Percentiles rank a stretch among this genome's conserved stretches.
phyloP scores from a whole-genome alignment of 805 yeast genomes.

The Maudiozyma serrabonitensis region DNA sequence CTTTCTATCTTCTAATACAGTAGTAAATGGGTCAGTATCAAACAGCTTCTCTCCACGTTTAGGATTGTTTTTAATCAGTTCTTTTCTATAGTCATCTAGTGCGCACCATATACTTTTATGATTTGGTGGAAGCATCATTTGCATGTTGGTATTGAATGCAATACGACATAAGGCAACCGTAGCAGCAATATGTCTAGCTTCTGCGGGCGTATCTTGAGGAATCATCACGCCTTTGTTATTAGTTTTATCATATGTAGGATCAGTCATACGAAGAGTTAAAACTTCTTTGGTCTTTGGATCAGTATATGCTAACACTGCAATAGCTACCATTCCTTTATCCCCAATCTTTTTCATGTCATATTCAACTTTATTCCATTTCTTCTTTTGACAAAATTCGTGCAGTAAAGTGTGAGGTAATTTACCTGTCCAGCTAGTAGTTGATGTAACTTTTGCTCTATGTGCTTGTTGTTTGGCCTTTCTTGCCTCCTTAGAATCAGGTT shows the following conservation, averaged over 20 bases:
- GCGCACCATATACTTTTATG: conserved; percentile 73
- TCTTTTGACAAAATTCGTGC: conserved; percentile 79
- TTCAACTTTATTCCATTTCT: conserved; percentile 80
- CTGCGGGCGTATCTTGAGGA: conserved; percentile 74
- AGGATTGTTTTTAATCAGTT: conserved; percentile 37
- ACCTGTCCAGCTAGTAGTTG: conserved; percentile 85
- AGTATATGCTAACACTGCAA: conserved; percentile 54
- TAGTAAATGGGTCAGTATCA: conserved; percentile 68
- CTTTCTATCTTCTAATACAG: conserved; percentile 49
- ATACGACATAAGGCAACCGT: conserved; percentile 77
- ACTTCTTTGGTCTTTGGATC: conserved; percentile 75
- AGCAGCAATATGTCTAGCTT: conserved; percentile 85
- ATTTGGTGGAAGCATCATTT: conserved; percentile 77
- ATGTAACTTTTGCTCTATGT: conserved; percentile 44
- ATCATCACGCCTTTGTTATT: conserved; percentile 41
- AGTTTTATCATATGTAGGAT: conserved; percentile 32
- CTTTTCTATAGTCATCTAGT: conserved; percentile 52
- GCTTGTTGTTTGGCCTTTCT: conserved; percentile 23
- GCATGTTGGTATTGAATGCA: conserved; percentile 70
- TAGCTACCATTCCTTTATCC: conserved; percentile 52
- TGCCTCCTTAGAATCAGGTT: conserved; percentile 10
- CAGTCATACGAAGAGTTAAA: conserved; percentile 45
- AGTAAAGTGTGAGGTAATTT: conserved; percentile 80
- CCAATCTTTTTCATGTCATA: conserved; percentile 54
- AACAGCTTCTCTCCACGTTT: conserved; percentile 43